Base-by-base conservation (phyloP, 495 filamentous ascomycete genomes). In the Aspergillus funiculosus region DNA sequence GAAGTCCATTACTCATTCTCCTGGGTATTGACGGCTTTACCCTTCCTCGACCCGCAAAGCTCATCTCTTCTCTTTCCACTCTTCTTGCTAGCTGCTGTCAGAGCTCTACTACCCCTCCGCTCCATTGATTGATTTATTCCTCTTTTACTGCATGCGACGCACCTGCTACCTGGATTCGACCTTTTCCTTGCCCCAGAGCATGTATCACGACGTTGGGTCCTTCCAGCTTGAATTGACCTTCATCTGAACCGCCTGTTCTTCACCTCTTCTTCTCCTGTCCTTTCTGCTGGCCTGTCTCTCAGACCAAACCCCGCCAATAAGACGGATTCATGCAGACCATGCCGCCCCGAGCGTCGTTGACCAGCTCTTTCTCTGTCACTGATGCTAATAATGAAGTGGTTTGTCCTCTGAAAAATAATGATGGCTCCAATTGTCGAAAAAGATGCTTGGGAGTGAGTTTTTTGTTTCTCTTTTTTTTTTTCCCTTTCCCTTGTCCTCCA, bases 341-440 rank as follows among this genome's bases (percentile, higher is more conserved):
- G 89, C 89, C 89, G 69, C 89, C 87, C 51, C 81, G 86, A 78
- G 82, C 83, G 51, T 85, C 87, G 43, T 74, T 94, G 61, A 90
- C 86, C 46, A 84, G 84, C 64, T 94, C 89, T 43, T 95, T 95
- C 62, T 91, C 89, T 52, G 85, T 94, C 58, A 83, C 86, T 50
- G 89, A 94, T 72, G 80, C 82, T 63, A 89, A 84, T 62, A 94
- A 94, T 67, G 92, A 96, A 67, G 91, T 98, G 53, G 88, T 96
- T 48, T 98, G 92, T 74, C 92, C 92, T 50, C 71, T 98, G 72
- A 82, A 81, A 59, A 96, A 95, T 64, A 89, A 94, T 49, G 92
- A 98, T 79, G 88, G 89, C 57, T 94, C 92, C 56, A 89, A 83
- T 72, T 98, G 92, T 77, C 86, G 92, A 61, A 98, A 98, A 74